Base-by-base conservation (phyloP, 352 stramenopile species). In the Pythium plurisporium region DNA sequence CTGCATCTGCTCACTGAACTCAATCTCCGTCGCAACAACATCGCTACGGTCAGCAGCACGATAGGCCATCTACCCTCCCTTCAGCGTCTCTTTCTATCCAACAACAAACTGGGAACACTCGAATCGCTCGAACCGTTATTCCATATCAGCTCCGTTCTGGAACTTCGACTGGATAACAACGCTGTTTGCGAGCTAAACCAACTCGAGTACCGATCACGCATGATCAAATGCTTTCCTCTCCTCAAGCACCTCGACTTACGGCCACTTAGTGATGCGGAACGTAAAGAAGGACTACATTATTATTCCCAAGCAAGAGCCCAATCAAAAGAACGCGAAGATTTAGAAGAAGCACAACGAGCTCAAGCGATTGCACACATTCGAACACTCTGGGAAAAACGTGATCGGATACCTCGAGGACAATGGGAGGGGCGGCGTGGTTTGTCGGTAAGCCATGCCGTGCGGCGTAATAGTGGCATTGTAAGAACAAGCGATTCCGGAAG, bases 81-180 rank as follows among this genome's bases (percentile, higher is more conserved):
- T 0, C 82, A 96, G 56, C 76, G 91, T 2, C 61, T 97, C 14
- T 97, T 96, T 56, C 62, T 97, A 3, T 96, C 86, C 0, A 96
- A 96, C 68, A 97, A 97, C 64, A 72, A 73, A n/a, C 66, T 97
- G 3, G 73, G 82, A 9, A 69, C 63, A 11, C 74, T 95, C 10
- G 75, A 96, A 3, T 59, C 78, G 14, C 69, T 96, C 6, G 72
- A 83, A 8, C 85, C 82, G 1, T 48, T 97, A 1, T 79, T 96
- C 20, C 65, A 85, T 31, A 64, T 91, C 17, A 51, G 67, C 3
- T 82, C 80, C 7, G 75, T 97, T 26, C 86, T 76, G 17, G 91
- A 97, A 62, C 63, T 97, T 14, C 77, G 86, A 4, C 63, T 97
- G 11, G 90, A 97, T 43, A 86, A 80, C 29, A 97, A 97, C 58